These are phyloP conservation scores for Leccinellum luteum DNA, from an alignment of 768 basidiomycete genomes.

Conservation along the genomic window DNA sequence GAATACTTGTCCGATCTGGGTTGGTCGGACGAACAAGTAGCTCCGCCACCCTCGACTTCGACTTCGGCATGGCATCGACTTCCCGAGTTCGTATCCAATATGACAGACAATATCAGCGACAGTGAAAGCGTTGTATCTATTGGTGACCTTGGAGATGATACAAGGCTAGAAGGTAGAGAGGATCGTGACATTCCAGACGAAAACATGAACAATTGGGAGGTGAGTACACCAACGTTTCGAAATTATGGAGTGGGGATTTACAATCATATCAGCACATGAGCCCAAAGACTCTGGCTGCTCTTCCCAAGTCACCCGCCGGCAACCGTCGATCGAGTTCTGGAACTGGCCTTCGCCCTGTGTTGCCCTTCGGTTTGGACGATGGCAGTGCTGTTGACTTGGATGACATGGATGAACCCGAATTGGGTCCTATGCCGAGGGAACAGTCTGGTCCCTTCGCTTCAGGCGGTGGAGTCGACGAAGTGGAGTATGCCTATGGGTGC, in stretches of 20 bases:
- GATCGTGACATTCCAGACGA: slow-evolving; percentile 66
- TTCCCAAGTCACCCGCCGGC: slow-evolving; percentile 88
- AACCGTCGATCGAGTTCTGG: slow-evolving; percentile 82
- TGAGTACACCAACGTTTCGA: slow-evolving; percentile 34
- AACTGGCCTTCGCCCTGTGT: slow-evolving; percentile 77
- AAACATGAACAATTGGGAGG: slow-evolving; percentile 96
- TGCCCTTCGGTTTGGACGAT: slow-evolving; percentile 75
- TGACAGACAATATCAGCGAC: slow-evolving; percentile 89
- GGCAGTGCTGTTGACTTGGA: slow-evolving; percentile 68
- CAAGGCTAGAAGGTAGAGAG: slow-evolving; percentile 62
- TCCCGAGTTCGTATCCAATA: slow-evolving; percentile 73
- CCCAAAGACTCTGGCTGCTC: slow-evolving; percentile 88
- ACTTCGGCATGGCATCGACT: slow-evolving; percentile 80
- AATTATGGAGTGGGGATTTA: background rate
- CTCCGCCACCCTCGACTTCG: slow-evolving; percentile 33
- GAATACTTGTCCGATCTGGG: slow-evolving; percentile 90
- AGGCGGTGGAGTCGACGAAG: slow-evolving; percentile 85
- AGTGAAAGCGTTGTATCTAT: slow-evolving; percentile 91
- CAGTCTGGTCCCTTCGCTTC: slow-evolving; percentile 70
- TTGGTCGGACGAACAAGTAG: slow-evolving; percentile 58
- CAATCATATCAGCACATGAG: slow-evolving; percentile 76
- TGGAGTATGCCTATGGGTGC: slow-evolving; percentile 85
- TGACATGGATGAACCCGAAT: slow-evolving; percentile 68
- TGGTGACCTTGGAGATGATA: slow-evolving; percentile 81
- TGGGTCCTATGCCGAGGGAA: slow-evolving; percentile 77